These are phyloP conservation scores for Rhizopus sp. DNA, from an alignment of 371 early-diverging fungal genomes.

Conservation along the genomic window DNA sequence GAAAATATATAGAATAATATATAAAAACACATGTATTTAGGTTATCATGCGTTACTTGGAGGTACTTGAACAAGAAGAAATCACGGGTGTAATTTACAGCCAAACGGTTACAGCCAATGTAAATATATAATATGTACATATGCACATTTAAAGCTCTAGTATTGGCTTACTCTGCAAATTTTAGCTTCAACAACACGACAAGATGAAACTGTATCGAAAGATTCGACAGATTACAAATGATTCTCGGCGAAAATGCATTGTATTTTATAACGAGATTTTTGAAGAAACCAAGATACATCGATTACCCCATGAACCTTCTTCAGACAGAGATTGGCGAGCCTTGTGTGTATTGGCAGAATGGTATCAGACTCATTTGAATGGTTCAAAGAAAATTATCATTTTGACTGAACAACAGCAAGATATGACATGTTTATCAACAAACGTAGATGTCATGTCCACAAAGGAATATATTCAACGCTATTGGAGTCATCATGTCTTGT, in stretches of 20 bases:
- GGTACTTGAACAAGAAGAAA: slow-evolving; percentile 59
- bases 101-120: slow-evolving; percentile 71
- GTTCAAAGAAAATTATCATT: slow-evolving; percentile 47
- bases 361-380: slow-evolving; percentile 54
- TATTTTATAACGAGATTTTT: slow-evolving; percentile 72
- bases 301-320: slow-evolving; percentile 46
- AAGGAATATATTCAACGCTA: slow-evolving; percentile 48
- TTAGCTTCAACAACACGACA: slow-evolving; percentile 67
- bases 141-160: background rate
- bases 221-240: slow-evolving; percentile 62
- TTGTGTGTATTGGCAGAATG: slow-evolving; percentile 57
- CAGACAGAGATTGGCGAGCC: slow-evolving; percentile 61
- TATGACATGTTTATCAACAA: background rate
- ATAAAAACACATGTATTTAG: slow-evolving; percentile 24
- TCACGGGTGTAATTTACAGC: slow-evolving; percentile 63
- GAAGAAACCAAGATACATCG: slow-evolving; percentile 47
- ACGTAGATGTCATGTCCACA: slow-evolving; percentile 29
- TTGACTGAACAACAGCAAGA: slow-evolving; percentile 47
- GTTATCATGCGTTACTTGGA: slow-evolving; percentile 61
- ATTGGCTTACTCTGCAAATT: background rate
- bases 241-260: slow-evolving; percentile 53
- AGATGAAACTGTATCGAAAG: slow-evolving; percentile 61
- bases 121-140: slow-evolving; percentile 7
- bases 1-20: background rate
- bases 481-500: slow-evolving; percentile 37